Evolutionary conservation across 441 rosid genomes (phyloP).

Genomic region (Metrosideros polymorpha): DNA sequence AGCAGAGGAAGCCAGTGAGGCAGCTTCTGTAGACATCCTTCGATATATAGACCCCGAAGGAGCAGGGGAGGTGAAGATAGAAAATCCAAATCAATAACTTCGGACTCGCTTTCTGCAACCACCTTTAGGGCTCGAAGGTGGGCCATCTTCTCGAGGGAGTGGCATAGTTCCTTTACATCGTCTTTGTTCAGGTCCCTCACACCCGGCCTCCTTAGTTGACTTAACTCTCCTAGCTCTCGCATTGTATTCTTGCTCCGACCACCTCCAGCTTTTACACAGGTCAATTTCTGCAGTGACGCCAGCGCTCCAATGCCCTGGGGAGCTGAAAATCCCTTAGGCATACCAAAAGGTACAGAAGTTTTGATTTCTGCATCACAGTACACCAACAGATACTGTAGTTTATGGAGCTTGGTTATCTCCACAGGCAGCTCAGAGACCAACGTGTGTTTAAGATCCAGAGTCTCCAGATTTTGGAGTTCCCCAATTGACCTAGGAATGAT

Average conservation of each 20-base stretch:
- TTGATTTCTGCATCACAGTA: not conserved
- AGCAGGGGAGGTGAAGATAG: not conserved
- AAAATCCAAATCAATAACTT: not conserved
- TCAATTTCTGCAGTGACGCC: accelerated
- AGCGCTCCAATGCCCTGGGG: not conserved
- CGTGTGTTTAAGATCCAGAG: not conserved
- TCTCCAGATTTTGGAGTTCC: not conserved
- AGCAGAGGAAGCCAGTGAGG: not conserved
- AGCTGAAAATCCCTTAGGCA: not conserved
- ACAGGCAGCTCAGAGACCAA: not conserved
- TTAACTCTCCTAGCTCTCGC: not conserved
- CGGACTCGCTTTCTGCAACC: accelerated
- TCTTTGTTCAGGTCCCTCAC: not conserved
- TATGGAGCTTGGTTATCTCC: not conserved
- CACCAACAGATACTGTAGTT: not conserved
- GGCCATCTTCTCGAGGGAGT: not conserved
- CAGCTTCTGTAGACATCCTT: not conserved
- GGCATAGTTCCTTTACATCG: not conserved
- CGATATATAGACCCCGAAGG: accelerated
- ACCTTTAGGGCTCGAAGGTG: accelerated
- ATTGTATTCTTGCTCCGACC: not conserved
- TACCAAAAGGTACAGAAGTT: accelerated
- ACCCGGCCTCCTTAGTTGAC: not conserved
- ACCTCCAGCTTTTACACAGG: not conserved
- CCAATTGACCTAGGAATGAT: not conserved